Evolutionary conservation across 2,329 filamentous ascomycete species (phyloP).

Genomic region (Camillea tinctor): DNA sequence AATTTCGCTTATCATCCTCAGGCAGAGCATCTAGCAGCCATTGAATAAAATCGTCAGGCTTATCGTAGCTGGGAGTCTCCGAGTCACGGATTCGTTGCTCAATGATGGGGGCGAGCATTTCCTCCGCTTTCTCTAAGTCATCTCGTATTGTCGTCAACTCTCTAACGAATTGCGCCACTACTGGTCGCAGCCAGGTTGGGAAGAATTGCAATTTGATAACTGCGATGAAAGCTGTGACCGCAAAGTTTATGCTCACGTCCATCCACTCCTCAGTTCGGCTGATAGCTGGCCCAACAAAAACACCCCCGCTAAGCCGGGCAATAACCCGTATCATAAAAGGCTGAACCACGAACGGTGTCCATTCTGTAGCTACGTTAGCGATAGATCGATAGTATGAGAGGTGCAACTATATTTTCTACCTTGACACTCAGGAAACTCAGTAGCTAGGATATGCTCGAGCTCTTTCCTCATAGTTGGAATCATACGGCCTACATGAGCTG

Average conservation of each 20-base stretch:
- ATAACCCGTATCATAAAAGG: constrained; percentile 51
- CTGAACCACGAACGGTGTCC: constrained; percentile 54
- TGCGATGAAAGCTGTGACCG: constrained; percentile 47
- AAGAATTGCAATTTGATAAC: constrained; percentile 52
- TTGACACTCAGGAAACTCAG: constrained; percentile 48
- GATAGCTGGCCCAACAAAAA: constrained; percentile 51
- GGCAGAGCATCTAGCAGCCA: constrained; percentile 43
- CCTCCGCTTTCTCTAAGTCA: constrained; percentile 42
- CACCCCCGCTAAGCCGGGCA: constrained; percentile 51
- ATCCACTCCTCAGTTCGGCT: constrained; percentile 55
- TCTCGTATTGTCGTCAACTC: constrained; percentile 45
- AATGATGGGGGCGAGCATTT: constrained; percentile 45
- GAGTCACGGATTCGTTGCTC: constrained; percentile 44
- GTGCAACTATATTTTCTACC: constrained; percentile 24
- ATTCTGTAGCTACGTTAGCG: constrained; percentile 39
- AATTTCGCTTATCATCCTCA: constrained; percentile 35
- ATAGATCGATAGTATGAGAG: constrained; percentile 6
- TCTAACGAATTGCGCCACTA: constrained; percentile 45
- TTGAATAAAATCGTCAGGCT: constrained; percentile 47
- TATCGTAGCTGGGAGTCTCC: constrained; percentile 37
- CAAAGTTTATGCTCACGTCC: constrained; percentile 50
- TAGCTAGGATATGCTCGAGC: constrained; percentile 44
- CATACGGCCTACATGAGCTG: constrained; percentile 47
- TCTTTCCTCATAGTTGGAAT: constrained; percentile 47
- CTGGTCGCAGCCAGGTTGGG: constrained; percentile 47